Conservation (phyloP, 805 yeast species). For the Saturnispora serradocipensis region DNA sequence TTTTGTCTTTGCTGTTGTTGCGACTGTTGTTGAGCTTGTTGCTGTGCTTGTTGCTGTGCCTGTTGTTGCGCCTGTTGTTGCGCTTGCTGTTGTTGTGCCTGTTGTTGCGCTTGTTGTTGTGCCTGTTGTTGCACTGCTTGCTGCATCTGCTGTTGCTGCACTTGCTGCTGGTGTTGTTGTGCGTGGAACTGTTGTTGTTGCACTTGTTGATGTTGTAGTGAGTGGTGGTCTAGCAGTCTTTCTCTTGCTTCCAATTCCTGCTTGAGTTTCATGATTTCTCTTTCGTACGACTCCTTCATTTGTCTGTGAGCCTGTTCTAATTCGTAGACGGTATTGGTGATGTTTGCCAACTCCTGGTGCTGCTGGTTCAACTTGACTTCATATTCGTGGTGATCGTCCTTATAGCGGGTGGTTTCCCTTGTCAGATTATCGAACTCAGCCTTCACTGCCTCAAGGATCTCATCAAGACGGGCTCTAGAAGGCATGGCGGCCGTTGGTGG, state of each 20-base stretch:
- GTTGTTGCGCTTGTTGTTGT: constrained; percentile 17
- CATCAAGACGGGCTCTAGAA: constrained; percentile 36
- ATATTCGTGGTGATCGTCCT: constrained; percentile 87
- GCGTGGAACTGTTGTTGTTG: constrained; percentile 27
- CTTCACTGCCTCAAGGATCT: constrained; percentile 83
- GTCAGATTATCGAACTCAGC: constrained; percentile 82
- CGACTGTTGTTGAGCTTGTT: constrained; percentile 12
- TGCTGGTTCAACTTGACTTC: constrained; percentile 88
- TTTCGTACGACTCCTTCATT: constrained; percentile 93
- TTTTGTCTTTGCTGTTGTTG: constrained; percentile 14
- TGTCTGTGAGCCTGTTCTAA: constrained; percentile 89
- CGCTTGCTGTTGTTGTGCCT: constrained; percentile 24
- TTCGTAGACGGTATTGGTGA: constrained; percentile 88
- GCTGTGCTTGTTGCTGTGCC: constrained; percentile 24
- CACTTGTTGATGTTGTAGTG: constrained; percentile 31
- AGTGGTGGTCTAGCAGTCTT: constrained; percentile 40
- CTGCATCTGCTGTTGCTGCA: constrained; percentile 31
- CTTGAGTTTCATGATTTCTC: constrained; percentile 78
- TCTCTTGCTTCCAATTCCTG: constrained; percentile 78
- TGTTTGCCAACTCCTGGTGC: constrained; percentile 86
- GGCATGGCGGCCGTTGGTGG: constrained; percentile 18
- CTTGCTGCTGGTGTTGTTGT: constrained; percentile 23
- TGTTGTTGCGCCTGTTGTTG: constrained; percentile 33
- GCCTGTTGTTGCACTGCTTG: constrained; percentile 27
- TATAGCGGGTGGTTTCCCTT: constrained; percentile 75